phyloP scores from a whole-genome alignment of 1,139 yeast genomes.

The Eremothecium cymbalariae region DNA sequence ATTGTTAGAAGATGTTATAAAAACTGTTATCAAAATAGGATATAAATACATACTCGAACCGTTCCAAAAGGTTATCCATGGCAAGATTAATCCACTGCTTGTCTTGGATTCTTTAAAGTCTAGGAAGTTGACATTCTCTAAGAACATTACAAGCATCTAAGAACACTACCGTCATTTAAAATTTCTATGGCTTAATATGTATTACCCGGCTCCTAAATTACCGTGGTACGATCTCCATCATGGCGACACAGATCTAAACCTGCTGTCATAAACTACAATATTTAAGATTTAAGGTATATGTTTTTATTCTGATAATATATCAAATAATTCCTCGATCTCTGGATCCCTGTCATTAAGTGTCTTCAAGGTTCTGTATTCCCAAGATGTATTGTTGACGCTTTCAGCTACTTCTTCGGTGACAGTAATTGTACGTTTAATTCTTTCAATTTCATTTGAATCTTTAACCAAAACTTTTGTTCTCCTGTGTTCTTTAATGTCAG shows the following conservation, averaged over 20 bases:
- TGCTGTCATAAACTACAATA: no score
- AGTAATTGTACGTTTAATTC: slow-evolving; percentile 54
- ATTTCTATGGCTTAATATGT: no score
- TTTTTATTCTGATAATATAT: slow-evolving; percentile 3
- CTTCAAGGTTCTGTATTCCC: slow-evolving; percentile 31
- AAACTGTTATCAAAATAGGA: not conserved
- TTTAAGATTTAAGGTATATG: no score
- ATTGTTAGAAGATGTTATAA: slow-evolving; percentile 4
- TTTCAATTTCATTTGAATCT: slow-evolving; percentile 44
- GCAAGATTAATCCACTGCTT: no score
- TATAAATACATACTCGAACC: slow-evolving; percentile 14
- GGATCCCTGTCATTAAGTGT: slow-evolving; percentile 4
- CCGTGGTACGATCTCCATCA: no score
- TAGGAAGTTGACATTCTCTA: no score
- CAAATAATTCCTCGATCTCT: slow-evolving; percentile 4
- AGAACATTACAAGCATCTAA: no score
- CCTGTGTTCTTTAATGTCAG: slow-evolving; percentile 41
- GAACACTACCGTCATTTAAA: no score
- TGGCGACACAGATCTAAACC: no score
- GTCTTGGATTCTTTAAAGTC: no score
- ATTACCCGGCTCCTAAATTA: no score
- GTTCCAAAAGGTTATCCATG: slow-evolving; percentile 12
- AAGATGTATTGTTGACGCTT: slow-evolving; percentile 24
- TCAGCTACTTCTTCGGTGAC: slow-evolving; percentile 28
- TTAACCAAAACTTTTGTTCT: slow-evolving; percentile 43